phyloP scores from a whole-genome alignment of 2,329 filamentous ascomycete genomes.

The Diplodia sapinea region DNA sequence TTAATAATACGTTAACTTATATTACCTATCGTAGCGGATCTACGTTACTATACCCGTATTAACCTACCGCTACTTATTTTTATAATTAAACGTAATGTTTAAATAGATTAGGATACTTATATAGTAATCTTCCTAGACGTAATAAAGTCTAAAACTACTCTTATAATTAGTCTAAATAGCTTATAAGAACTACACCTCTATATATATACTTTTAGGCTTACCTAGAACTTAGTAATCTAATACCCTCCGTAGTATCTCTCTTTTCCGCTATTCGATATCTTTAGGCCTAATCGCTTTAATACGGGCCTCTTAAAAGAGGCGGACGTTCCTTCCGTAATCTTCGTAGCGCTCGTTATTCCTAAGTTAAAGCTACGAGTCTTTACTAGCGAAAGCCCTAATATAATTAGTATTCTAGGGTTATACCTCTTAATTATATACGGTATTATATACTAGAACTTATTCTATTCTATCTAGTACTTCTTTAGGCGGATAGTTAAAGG shows the following conservation, averaged over 20 bases:
- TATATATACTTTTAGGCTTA: not conserved
- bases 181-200: conserved; percentile 10
- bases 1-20: not conserved
- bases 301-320: not conserved
- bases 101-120: not conserved
- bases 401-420: not conserved
- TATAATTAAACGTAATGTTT: not conserved
- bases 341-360: conserved; percentile 1
- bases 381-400: not conserved
- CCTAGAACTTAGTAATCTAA: not conserved
- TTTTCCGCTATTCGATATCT: not conserved
- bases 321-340: not conserved
- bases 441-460: not conserved
- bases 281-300: not conserved
- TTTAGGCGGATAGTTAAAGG: not conserved
- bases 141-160: not conserved
- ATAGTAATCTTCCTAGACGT: not conserved
- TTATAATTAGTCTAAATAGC: conserved; percentile 2
- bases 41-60: conserved; percentile 8
- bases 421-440: not conserved
- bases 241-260: not conserved
- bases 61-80: not conserved
- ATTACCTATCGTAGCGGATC: not conserved
- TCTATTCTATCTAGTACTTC: conserved; percentile 18
- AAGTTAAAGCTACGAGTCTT: conserved; percentile 6